Conservation (phyloP, 805 yeast genomes). For the Ogataea naganishii region DNA sequence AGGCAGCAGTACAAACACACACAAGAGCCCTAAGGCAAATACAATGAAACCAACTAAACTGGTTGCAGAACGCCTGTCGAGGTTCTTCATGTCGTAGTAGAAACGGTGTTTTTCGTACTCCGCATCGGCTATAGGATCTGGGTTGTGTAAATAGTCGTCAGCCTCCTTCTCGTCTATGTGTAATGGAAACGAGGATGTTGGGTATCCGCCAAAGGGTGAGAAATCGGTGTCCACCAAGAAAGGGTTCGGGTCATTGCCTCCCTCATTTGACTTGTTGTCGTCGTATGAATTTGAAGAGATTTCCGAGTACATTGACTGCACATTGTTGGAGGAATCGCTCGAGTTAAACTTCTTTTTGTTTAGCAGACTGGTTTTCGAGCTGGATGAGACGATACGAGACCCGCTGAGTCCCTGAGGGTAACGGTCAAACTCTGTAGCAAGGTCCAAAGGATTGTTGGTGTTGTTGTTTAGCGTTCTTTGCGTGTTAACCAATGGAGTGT, state of each 20-base stretch:
- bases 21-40: slow-evolving; percentile 51
- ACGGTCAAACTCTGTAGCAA: slow-evolving; percentile 53
- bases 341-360: slow-evolving; percentile 9
- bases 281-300: slow-evolving; percentile 11
- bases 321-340: slow-evolving; percentile 3
- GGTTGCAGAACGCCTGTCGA: slow-evolving; percentile 54
- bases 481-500: too few relatives aligned
- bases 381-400: slow-evolving; percentile 46
- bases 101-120: slow-evolving; percentile 68
- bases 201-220: slow-evolving; percentile 95
- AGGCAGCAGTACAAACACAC: slow-evolving; percentile 74
- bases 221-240: slow-evolving; percentile 52
- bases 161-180: slow-evolving; percentile 89
- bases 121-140: slow-evolving; percentile 91
- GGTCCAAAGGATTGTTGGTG: too few relatives aligned
- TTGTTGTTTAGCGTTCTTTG: too few relatives aligned
- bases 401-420: slow-evolving; percentile 54
- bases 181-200: slow-evolving; percentile 86
- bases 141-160: slow-evolving; percentile 93
- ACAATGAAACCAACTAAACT: slow-evolving; percentile 55
- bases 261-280: slow-evolving; percentile 14
- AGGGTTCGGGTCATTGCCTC: slow-evolving; percentile 21
- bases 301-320: slow-evolving; percentile 8
- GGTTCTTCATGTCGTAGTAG: slow-evolving; percentile 49
- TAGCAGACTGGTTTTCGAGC: slow-evolving; percentile 20